Evolutionary conservation across 371 early-diverging fungal species (phyloP), one percentile per base, ranked within the genome.

Genomic region (Nematocida sp.): DNA sequence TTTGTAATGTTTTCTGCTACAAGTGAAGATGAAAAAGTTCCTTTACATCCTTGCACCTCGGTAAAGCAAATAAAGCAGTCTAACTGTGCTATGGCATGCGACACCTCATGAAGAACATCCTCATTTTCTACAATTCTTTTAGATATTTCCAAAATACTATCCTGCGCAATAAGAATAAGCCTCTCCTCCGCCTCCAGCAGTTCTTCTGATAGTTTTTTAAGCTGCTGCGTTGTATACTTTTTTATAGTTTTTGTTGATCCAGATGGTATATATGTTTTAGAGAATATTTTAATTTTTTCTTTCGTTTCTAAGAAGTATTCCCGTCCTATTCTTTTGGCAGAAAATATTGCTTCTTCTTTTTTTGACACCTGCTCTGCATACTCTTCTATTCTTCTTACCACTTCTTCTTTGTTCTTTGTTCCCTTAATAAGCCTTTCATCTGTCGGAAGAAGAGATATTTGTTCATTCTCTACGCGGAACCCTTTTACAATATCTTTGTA

Each of bases 11-110:
- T 69, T 51, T 33, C 36, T 5, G 78, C 18, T 9, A 63, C 53
- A 91, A 87, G 82, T 91, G 91, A 1, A 91, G 92, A 81, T 92
- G 95, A 23, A 93, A 85, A 78, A 92, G 77, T 42, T 91, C 89
- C 49, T 87, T 85, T 66, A 91, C 83, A 64, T 91, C 90, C 59
- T 38, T 53, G 13, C 93, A 80, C 0, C 89, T 82, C 32, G 0
- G 30, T 42, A 59, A 69, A 65, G 1, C 89, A 88, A 23, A 92
- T 80, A 55, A 93, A 83, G 59, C 92, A 93, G 83, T 99, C 99
- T 1, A 99, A 55, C 69, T 92, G 87, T 0, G 94, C 89, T 20
- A 94, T 81, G 55, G 82, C 83, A 11, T 87, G 82, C 16, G 91
- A 88, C 1, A 91, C 88, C 36, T 82, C 79, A 42, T 90, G 80